A percentile compares a stretch with the other conserved stretches of the same genome.
These are phyloP conservation scores for Neonectria hederae DNA, from an alignment of 2,329 filamentous ascomycete species.

Conservation along the genomic window DNA sequence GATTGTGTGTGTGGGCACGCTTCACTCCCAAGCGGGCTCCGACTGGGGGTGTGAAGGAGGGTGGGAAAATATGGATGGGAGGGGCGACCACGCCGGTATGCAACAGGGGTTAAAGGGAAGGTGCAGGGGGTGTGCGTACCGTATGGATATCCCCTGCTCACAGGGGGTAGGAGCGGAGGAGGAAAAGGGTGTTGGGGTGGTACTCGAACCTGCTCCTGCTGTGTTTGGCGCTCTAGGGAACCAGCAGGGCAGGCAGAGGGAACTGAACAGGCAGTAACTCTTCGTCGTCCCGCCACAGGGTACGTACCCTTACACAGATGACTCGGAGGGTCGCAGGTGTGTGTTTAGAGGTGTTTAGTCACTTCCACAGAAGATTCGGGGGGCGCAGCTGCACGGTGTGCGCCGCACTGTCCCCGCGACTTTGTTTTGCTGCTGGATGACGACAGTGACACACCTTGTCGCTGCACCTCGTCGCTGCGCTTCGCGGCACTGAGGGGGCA, in stretches of 20 bases:
- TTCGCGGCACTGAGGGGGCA: slow-evolving; percentile 30
- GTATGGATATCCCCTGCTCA: not conserved
- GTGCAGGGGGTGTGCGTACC: slow-evolving; percentile 25
- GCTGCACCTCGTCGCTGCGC: slow-evolving; percentile 30
- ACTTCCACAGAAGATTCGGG: slow-evolving; percentile 34
- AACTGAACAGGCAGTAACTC: slow-evolving; percentile 25
- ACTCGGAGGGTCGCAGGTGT: slow-evolving; percentile 7
- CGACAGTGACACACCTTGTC: slow-evolving; percentile 38
- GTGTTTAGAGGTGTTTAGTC: slow-evolving; percentile 39
- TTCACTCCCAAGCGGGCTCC: slow-evolving; percentile 35
- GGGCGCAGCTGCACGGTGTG: slow-evolving; percentile 33
- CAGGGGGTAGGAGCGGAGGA: slow-evolving; percentile 22
- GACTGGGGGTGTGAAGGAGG: slow-evolving; percentile 32
- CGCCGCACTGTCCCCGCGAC: slow-evolving; percentile 34
- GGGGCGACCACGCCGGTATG: slow-evolving; percentile 37
- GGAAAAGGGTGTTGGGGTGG: slow-evolving; percentile 19
- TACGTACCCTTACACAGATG: not conserved
- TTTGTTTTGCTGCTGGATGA: slow-evolving; percentile 35
- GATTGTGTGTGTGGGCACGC: slow-evolving; percentile 41
- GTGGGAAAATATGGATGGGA: slow-evolving; percentile 13
- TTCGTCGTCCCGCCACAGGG: not conserved
- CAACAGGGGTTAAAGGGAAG: slow-evolving; percentile 33
- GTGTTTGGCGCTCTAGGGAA: slow-evolving; percentile 17
- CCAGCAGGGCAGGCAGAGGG: slow-evolving; percentile 32
- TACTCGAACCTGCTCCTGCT: slow-evolving; percentile 23